Evolutionary conservation across 2,329 filamentous ascomycete species (phyloP), one percentile per base, ranked within the genome.

Genomic region (Colletotrichum eremochloae): DNA sequence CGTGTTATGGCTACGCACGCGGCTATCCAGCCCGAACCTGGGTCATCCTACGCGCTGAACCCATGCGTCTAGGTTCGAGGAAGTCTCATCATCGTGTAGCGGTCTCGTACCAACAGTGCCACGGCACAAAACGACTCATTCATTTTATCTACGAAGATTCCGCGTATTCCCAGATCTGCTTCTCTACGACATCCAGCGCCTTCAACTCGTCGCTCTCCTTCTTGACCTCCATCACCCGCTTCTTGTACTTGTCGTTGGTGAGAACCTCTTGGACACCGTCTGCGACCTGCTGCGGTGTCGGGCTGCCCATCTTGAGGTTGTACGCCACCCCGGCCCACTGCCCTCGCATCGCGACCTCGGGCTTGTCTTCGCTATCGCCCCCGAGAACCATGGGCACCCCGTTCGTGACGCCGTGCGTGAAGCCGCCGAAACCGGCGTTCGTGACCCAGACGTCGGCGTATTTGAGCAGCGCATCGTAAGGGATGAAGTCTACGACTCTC

Each of bases 361-460:
- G 77, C 76, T 85, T 85, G 65, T 85, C 84, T 50, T 82, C 81
- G 46, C 78, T 80, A 20, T 78, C 76, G 2, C 86, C 86, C 0
- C 83, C 82, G 38, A 87, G 76, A 2, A 88, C 83, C 76, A 87
- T 81, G 3, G 86, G 86, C 29, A 86, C 83, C 1, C 85, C 84
- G 67, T 84, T 81, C 40, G 80, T 79, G 2, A 87, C 75, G 9
- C 81, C 82, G 67, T 87, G 85, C 31, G 82, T 78, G 66, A 86
- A 81, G 1, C 84, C 85, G 6, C 86, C 85, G 67, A 85, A 88
- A 1, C 86, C 86, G 6, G 82, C 86, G 61, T 87, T 88, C 29
- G 81, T 80, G 18, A 88, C 79, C 53, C 87, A 85, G 0, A 86
- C 80, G 50, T 82, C 84, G 44, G 80, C 79, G 75, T 86, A 68